A percentile compares a stretch with the other conserved stretches of the same genome.
phyloP scores from a whole-genome alignment of 2,329 filamentous ascomycete genomes.

The Neofusicoccum sp. region DNA sequence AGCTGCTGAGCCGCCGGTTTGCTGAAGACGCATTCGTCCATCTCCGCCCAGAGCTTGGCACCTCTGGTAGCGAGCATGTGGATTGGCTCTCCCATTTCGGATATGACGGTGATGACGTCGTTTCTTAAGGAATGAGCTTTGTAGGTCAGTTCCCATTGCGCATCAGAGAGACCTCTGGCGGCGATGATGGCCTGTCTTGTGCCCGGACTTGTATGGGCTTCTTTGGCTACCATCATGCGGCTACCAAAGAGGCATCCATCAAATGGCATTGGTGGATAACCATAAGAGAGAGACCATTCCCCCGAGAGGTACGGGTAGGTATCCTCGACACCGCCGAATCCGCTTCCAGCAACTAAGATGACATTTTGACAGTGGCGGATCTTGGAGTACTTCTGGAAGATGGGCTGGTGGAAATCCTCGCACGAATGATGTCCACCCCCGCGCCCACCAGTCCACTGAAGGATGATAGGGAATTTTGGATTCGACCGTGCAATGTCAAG shows the following conservation, averaged over 20 bases:
- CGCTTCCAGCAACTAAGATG: constrained; percentile 84
- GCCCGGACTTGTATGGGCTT: constrained; percentile 81
- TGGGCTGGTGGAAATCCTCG: constrained; percentile 91
- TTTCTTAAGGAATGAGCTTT: neutral
- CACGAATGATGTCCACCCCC: constrained; percentile 93
- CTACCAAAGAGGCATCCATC: constrained; percentile 89
- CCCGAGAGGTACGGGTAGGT: constrained; percentile 92
- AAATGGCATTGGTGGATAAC: constrained; percentile 91
- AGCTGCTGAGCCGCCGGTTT: constrained; percentile 62
- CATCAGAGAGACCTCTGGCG: constrained; percentile 77
- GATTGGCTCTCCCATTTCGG: constrained; percentile 96
- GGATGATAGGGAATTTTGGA: constrained; percentile 83
- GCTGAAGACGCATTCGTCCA: constrained; percentile 89
- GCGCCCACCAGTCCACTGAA: constrained; percentile 94
- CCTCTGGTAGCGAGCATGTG: constrained; percentile 93
- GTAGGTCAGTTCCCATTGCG: constrained; percentile 89
- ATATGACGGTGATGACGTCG: constrained; percentile 86
- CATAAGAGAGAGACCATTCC: constrained; percentile 80
- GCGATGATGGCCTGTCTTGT: constrained; percentile 91
- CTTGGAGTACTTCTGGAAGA: constrained; percentile 86
- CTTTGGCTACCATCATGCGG: constrained; percentile 93
- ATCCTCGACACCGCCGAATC: constrained; percentile 85
- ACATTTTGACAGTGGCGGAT: constrained; percentile 85
- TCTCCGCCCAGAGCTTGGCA: constrained; percentile 90
- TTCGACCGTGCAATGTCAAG: constrained; percentile 93